Evolutionary conservation across 441 rosid species (phyloP), one percentile per base, ranked within the genome.

Genomic region (Brassica hybrid): DNA sequence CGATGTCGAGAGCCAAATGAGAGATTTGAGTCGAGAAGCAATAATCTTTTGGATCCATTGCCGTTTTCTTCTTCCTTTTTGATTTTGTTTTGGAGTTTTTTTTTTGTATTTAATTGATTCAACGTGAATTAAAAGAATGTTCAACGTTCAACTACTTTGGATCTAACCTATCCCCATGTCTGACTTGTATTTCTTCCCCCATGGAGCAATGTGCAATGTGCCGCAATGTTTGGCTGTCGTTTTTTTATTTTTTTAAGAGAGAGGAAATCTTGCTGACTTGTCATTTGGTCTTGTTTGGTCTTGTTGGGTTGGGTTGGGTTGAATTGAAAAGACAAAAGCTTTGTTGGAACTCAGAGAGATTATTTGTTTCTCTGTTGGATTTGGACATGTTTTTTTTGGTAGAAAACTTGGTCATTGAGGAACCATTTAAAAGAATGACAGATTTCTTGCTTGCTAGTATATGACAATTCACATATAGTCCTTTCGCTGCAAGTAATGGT

Each of bases 1-100:
- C 98, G 76, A 94, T 89, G 84, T 94, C 97, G 67, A 94, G 86
- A 80, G 97, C 92, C 88, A 94, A 79, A 82, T 87, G 98, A 79
- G 94, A 87, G 66, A 85, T 86, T 82, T 82, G 95, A 74, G 74
- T 52, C 23, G 81, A 72, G 48, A 25, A 62, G 60, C 50, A 16
- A 67, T 6, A 30, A 32, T 67, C 67, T 34, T 43, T 60, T 65
- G 82, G 56, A 70, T 80, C 83, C 83, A 80, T 80, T 74, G 12
- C 21, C 21, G 21, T 19, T 19, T 52, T 3, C 23, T 56, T 18
- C 25, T 50, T 14, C 25, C 25, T 56, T 56, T 45, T 16, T 52
- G 4, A 16, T 54, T 16, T 18, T 18, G 25, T 18, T 56, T 56
- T 11, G 19, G 52, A 9, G n/a, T 6, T 52, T 8, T 21, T 0